Base-by-base conservation (phyloP, 345 rosid genomes). In the Tarenaya hassleriana region DNA sequence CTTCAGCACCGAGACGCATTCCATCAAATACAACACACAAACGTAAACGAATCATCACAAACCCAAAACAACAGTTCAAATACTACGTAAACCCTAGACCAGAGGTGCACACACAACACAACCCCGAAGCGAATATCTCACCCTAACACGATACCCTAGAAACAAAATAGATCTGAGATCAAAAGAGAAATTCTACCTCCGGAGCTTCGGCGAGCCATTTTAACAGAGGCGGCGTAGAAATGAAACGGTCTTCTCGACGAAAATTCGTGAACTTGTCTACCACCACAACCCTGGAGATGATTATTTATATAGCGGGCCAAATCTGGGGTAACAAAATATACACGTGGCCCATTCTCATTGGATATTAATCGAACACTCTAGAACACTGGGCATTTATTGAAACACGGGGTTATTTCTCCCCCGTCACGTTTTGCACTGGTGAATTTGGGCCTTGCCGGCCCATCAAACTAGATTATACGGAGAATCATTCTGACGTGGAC, bases 151-250 rank as follows among this genome's bases (percentile, higher is more conserved):
- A 53, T 0, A 0, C 42, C 3, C 3, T 12, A 34, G 7, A 34
- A 42, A 21, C 41, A 1, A 19, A 58, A n/a, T 3, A 58, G 66
- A 66, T 59, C 66, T 66, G 24, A 21, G 27, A 16, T n/a, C 10
- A 27, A 31, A 14, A 24, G 56, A 16, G 44, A 39, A 49, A 20
- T 47, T 37, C 47, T 34, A 67, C 71, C 71, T 20, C 71, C 71
- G 16, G 71, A 67, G 64, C 70, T 58, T 60, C 71, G 71, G 56
- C 71, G 71, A 67, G 52, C 66, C 71, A 67, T 67, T 67, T 60
- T 42, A 41, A 34, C 47, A 38, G 10, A 50, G 54, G 27, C 51
- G 51, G 55, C 17, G 51, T n/a, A 1, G 55, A 47, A 46, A 4
- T 52, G 18, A 41, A 35, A 51, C n/a, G 8, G 24, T 4, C 47